Base-by-base conservation (phyloP, 257 asterid genomes). In the Dorcoceras hygrometricum region DNA sequence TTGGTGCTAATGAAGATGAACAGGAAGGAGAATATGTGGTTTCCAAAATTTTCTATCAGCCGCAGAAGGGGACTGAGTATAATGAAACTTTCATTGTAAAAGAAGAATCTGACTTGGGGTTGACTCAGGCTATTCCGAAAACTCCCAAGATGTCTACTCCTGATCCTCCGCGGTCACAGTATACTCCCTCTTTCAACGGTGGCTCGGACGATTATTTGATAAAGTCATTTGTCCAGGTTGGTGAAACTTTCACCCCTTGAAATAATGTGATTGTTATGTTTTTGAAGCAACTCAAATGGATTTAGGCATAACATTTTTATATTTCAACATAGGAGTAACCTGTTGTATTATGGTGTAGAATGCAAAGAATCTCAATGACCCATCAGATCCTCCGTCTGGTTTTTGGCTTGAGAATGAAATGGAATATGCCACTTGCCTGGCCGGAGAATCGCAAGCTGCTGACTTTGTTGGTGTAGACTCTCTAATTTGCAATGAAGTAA, bases 1-100 rank as follows among this genome's bases (percentile, higher is more conserved):
- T 95, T 11, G 99, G 99, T 8, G 66, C 61, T 0, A 73, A 83
- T 16, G 88, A 81, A 67, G 94, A 89, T 0, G 99, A 95, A 76
- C 78, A 64, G 51, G 88, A 76, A 56, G 95, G 93, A 4, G 90
- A 82, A 57, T 87, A 57, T 23, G 99, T 91, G 24, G 98, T 91
- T 23, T 81, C 97, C 0, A 91, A 86, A 77, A 75, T 95, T 29
- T 80, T 73, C 66, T 83, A 87, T 83, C 96, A 94, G 82, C 85
- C 62, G 16, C 80, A 61, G 68, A 90, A 88, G 84, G 87, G 69
- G 63, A 63, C 18, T 10, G 81, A 73, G 28, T 76, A 70, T 29
- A 57, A 20, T 39, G 86, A 69, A 32, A 46, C 64, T 66, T 32
- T 61, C 66, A 54, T 71, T 67, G 71, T 55, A 12, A 43, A 32